Evolutionary conservation across 768 basidiomycete species (phyloP), one percentile per base, ranked within the genome.

Genomic region (Leccinum aurantiacum): DNA sequence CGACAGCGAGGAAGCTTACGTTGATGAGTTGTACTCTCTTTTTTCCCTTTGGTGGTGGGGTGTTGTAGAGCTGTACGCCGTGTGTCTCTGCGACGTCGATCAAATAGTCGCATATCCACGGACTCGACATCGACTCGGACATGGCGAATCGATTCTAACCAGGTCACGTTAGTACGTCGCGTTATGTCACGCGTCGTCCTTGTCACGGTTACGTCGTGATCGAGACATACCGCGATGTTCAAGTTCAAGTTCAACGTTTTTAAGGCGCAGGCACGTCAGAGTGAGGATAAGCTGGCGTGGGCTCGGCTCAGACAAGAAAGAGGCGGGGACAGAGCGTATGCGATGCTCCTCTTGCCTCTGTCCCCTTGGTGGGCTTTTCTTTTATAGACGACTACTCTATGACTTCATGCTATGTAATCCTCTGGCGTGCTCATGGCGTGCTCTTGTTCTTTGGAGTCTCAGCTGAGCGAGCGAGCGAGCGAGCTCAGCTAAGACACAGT

Each of bases 31-130:
- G 89, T 0, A 83, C 84, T 62, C 78, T 87, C 65, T 77, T 83
- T 50, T 74, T 78, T 60, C 77, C 80, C 0, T 63, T 68, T 9
- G 69, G 61, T 8, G 33, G 8, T 25, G 70, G 62, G 0, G 55
- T 38, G 4, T 67, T 63, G 58, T 56, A 60, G 14, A 84, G 54
- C 38, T 82, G 74, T 7, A 74, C 80, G 7, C 88, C 88, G 60
- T 82, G 72, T 2, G 74, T 75, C 66, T 86, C 82, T 0, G 82
- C 85, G 13, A 82, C 66, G 8, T 69, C 65, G 25, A 82, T 65
- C 48, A 90, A 67, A 63, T 88, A 84, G 24, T 77, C 67, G 27
- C 73, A 71, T 9, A 91, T 80, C 89, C 89, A 91, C 22, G 86
- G 79, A 22, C 57, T 41, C 13, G 68, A 67, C 55, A 81, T 65